Conservation (phyloP, 768 basidiomycete species). For the Clathrus columnatus region DNA sequence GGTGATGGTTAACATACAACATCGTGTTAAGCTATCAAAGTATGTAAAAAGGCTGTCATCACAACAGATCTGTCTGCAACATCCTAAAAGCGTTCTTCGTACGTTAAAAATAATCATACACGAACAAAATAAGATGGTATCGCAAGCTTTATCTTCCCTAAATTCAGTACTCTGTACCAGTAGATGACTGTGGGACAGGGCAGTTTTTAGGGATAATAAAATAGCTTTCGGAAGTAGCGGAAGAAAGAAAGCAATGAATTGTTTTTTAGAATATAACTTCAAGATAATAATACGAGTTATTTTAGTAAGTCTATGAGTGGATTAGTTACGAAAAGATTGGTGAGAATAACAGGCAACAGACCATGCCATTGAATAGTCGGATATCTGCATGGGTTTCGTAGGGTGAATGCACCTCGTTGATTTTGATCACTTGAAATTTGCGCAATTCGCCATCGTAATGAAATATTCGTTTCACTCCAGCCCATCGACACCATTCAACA, state of each 20-base stretch:
- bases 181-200: constrained; percentile 1
- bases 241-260: neutral
- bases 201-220: constrained; percentile 6
- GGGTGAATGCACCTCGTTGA: constrained; percentile 29
- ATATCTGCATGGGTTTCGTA: constrained; percentile 41
- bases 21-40: too few relatives aligned
- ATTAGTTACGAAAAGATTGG: neutral
- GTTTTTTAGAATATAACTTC: neutral
- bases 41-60: too few relatives aligned
- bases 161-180: constrained; percentile 11
- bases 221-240: neutral
- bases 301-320: neutral
- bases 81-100: neutral
- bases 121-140: neutral
- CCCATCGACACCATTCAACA: constrained; percentile 49
- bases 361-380: constrained; percentile 36
- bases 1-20: too few relatives aligned
- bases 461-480: constrained; percentile 47
- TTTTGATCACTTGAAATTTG: constrained; percentile 37
- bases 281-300: neutral
- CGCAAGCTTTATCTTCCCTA: constrained; percentile 4
- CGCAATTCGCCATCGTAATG: constrained; percentile 33
- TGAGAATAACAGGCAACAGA: constrained; percentile 18
- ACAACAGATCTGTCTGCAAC: too few relatives aligned
- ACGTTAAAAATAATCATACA: neutral